Evolutionary conservation across 371 early-diverging fungal genomes (phyloP), one percentile per base, ranked within the genome.

Genomic region (Lichtheimia ornata): DNA sequence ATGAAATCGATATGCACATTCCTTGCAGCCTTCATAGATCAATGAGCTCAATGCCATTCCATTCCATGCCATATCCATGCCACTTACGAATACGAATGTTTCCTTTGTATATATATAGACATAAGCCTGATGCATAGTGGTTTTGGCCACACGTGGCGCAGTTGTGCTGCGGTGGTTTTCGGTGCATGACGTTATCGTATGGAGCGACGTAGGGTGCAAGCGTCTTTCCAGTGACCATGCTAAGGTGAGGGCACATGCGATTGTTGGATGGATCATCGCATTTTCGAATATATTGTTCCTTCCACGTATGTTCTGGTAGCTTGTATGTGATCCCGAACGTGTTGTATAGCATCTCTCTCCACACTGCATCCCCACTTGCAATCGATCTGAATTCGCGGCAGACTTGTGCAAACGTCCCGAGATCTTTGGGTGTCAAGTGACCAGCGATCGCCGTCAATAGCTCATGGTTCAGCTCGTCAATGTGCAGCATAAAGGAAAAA

Each of bases 1-100:
- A 56, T 80, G 81, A 52, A 66, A 76, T 60, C 63, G 63, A 55
- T 80, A 80, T 4, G 75, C 69, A 54, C 81, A 80, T 40, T 80
- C 81, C 24, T 71, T 66, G 56, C 81, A 80, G 17, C 76, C 76
- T 77, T 28, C 4, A 56, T 53, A 22, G 50, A 13, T 7, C 22
- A 27, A 7, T n/a, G 12, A 59, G 17, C 9, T 20, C 14, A 40
- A 56, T 27, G 5, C 4, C 20, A 14, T 14, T 49, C 58, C n/a
- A 28, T 15, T 0, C 18, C 1, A 5, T 44, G 2, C 14, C 14
- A 27, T 11, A 40, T 53, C 22, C 0, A 0, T 24, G 12, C 30
- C 5, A 67, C 74, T 70, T 72, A 73, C 79, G 67, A 18, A 73
- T 61, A 55, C 81, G 73, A 7, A 64, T 66, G 44, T 77, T 74